Conservation (phyloP, 768 basidiomycete genomes). For the Termitomyces sp. region DNA sequence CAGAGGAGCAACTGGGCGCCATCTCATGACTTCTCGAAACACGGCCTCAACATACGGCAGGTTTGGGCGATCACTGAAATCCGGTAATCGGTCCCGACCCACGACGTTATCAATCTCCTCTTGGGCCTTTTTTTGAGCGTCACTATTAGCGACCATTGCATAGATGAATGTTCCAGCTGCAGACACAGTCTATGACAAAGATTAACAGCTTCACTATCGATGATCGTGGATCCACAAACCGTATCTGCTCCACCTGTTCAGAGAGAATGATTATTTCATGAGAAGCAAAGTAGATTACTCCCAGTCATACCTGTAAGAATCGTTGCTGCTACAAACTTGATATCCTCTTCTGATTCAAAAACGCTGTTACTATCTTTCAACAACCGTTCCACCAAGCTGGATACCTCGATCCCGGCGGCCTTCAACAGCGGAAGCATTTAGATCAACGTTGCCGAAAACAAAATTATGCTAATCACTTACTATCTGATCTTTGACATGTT, state of each 20-base stretch:
- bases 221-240: background rate
- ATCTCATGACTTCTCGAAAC: constrained; percentile 31
- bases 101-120: no score
- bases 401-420: constrained; percentile 2
- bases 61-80: no score
- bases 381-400: constrained; percentile 4
- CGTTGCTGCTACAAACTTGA: constrained; percentile 10
- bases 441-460: background rate
- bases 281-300: background rate
- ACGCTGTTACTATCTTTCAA: background rate
- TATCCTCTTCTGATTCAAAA: constrained; percentile 1
- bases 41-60: constrained; percentile 29
- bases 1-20: constrained; percentile 14
- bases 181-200: constrained; percentile 1
- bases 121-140: no score
- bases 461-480: background rate
- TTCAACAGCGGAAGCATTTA: background rate
- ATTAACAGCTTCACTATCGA: background rate
- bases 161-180: no score
- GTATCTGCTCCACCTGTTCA: constrained; percentile 10
- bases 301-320: constrained; percentile 6
- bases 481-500: constrained; percentile 12
- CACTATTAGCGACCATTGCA: no score
- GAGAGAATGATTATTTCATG: background rate
- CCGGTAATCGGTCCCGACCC: no score